phyloP scores from a whole-genome alignment of 2,329 filamentous ascomycete species.

The Coleophoma eucalyptorum region DNA sequence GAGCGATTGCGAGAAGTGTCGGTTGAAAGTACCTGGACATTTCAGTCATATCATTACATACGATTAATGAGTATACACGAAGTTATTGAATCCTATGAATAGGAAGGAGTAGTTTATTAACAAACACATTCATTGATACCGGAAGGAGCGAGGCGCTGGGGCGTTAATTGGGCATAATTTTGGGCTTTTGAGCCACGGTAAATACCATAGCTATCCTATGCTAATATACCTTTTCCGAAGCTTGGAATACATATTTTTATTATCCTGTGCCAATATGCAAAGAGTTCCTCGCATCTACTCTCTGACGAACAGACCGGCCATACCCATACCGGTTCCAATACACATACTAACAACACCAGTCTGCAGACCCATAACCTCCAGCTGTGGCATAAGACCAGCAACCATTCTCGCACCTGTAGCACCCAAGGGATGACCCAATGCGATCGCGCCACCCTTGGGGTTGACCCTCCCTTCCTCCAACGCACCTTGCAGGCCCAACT shows the following conservation, averaged over 20 bases:
- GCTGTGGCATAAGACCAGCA: slow-evolving; percentile 58
- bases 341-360: slow-evolving; percentile 92
- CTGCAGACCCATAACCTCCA: slow-evolving; percentile 64
- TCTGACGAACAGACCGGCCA: slow-evolving; percentile 64
- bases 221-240: too few relatives aligned
- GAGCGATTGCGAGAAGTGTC: slow-evolving; percentile 75
- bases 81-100: neutral
- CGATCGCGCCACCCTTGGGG: slow-evolving; percentile 89
- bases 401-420: slow-evolving; percentile 83
- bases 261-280: too few relatives aligned
- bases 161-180: neutral
- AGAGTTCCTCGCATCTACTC: slow-evolving; percentile 39
- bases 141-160: neutral
- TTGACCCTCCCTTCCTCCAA: slow-evolving; percentile 72
- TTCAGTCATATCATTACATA: slow-evolving; percentile 73
- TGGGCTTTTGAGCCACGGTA: too few relatives aligned
- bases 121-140: too few relatives aligned
- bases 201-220: too few relatives aligned
- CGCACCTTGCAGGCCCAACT: slow-evolving; percentile 60
- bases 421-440: slow-evolving; percentile 87
- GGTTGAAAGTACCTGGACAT: slow-evolving; percentile 70
- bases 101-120: neutral
- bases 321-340: slow-evolving; percentile 77
- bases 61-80: neutral
- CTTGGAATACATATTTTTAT: too few relatives aligned